A percentile compares a stretch with the other conserved stretches of the same genome.
Conservation (phyloP, 2,329 filamentous ascomycete species). For the Eutypella sp. region DNA sequence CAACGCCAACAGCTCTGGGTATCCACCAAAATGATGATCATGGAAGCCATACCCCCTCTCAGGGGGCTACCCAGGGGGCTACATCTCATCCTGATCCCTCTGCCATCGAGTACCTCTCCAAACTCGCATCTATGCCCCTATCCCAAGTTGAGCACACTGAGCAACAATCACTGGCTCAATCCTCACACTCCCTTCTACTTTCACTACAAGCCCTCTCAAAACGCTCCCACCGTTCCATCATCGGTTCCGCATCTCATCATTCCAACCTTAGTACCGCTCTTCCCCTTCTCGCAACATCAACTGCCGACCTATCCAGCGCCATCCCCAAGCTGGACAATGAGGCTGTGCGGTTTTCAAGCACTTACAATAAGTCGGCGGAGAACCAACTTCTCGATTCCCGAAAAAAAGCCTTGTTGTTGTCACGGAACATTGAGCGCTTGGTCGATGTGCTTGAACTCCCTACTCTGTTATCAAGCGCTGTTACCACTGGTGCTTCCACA, state of each 20-base stretch:
- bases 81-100: conserved; percentile 43
- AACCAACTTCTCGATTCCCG: conserved; percentile 67
- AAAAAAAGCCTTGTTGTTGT: conserved; percentile 73
- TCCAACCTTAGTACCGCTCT: conserved; percentile 67
- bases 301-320: conserved; percentile 61
- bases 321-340: conserved; percentile 77
- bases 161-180: conserved; percentile 72
- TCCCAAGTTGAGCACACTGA: conserved; percentile 69
- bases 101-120: conserved; percentile 67
- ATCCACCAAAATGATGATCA: background rate
- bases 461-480: conserved; percentile 74
- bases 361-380: conserved; percentile 70
- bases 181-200: conserved; percentile 73
- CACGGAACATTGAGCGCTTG: conserved; percentile 82
- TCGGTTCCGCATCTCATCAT: conserved; percentile 74
- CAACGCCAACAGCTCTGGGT: too few relatives aligned
- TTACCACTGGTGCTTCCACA: conserved; percentile 51
- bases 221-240: conserved; percentile 79
- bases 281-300: conserved; percentile 62
- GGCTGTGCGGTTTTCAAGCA: conserved; percentile 74
- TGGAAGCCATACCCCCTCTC: conserved; percentile 32
- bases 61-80: conserved; percentile 31
- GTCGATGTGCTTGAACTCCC: conserved; percentile 90
- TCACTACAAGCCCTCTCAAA: conserved; percentile 86
- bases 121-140: conserved; percentile 72